Percentiles rank a stretch among this genome's conserved stretches.
phyloP scores from a whole-genome alignment of 2,329 filamentous ascomycete genomes.

The Madurella fahalii region DNA sequence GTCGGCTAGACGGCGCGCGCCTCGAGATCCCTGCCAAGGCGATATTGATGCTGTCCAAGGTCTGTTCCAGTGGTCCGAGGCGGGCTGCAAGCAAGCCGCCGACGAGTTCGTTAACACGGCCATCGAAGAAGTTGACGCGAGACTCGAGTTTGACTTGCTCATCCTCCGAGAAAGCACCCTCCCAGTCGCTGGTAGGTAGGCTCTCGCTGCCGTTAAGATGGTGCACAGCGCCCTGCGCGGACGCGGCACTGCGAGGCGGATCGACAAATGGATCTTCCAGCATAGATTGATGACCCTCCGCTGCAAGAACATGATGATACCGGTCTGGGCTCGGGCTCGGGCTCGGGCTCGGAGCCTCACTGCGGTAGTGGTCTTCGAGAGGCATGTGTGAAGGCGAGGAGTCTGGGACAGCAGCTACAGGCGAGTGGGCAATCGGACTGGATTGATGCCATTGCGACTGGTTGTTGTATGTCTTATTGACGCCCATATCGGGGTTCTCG shows the following conservation, averaged over 20 bases:
- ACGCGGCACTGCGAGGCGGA: constrained; percentile 43
- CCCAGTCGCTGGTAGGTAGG: constrained; percentile 83
- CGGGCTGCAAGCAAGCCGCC: constrained; percentile 71
- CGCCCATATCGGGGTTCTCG: constrained; percentile 67
- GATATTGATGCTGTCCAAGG: constrained; percentile 71
- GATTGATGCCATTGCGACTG: constrained; percentile 43
- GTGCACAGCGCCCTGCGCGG: constrained; percentile 54
- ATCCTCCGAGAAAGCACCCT: constrained; percentile 74
- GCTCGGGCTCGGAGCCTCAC: constrained; percentile 70
- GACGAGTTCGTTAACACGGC: constrained; percentile 82
- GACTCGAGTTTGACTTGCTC: constrained; percentile 80
- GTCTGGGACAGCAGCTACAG: too few relatives aligned
- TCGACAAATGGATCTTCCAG: constrained; percentile 62
- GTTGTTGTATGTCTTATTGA: constrained; percentile 56
- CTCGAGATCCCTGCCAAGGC: constrained; percentile 57
- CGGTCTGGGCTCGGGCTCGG: constrained; percentile 51
- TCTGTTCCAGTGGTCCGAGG: constrained; percentile 75
- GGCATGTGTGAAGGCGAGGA: constrained; percentile 52
- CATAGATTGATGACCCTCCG: constrained; percentile 44
- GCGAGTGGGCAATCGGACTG: constrained; percentile 38
- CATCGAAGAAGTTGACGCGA: constrained; percentile 84
- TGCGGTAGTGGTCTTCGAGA: constrained; percentile 48
- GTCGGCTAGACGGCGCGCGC: constrained; percentile 52
- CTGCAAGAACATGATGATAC: constrained; percentile 43
- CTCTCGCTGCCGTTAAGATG: constrained; percentile 60